A percentile compares a stretch with the other conserved stretches of the same genome.
Conservation (phyloP, 2,329 filamentous ascomycete species). For the Colletotrichum acutatum region DNA sequence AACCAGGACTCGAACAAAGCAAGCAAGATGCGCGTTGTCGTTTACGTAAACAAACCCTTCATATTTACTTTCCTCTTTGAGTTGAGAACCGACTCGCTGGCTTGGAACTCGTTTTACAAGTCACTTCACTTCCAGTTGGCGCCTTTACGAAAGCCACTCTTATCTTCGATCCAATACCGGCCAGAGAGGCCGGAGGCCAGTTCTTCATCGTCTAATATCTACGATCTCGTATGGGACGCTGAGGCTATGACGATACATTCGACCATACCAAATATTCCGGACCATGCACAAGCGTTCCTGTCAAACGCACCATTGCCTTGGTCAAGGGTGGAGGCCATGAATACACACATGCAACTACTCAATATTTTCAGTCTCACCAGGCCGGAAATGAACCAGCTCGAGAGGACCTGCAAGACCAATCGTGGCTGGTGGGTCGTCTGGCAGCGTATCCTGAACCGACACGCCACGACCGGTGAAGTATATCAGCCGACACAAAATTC, state of each 20-base stretch:
- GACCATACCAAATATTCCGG: slow-evolving; percentile 75
- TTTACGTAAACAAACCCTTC: slow-evolving; percentile 81
- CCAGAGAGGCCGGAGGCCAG: slow-evolving; percentile 58
- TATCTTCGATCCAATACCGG: slow-evolving; percentile 67
- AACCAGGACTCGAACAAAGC: slow-evolving; percentile 65
- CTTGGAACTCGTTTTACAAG: slow-evolving; percentile 66
- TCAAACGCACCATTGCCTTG: slow-evolving; percentile 49
- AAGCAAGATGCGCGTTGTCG: slow-evolving; percentile 72
- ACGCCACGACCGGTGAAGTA: slow-evolving; percentile 8
- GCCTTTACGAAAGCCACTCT: slow-evolving; percentile 67
- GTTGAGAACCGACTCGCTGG: slow-evolving; percentile 67
- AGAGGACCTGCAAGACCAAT: slow-evolving; percentile 73
- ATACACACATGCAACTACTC: slow-evolving; percentile 72
- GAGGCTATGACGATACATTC: slow-evolving; percentile 66
- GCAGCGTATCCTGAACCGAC: slow-evolving; percentile 63
- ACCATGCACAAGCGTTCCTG: slow-evolving; percentile 44
- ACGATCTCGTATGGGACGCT: slow-evolving; percentile 73
- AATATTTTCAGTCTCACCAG: slow-evolving; percentile 63
- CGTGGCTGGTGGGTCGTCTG: slow-evolving; percentile 78
- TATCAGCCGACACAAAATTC: background rate
- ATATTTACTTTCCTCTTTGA: slow-evolving; percentile 81
- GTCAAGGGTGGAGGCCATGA: slow-evolving; percentile 72
- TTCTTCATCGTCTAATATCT: slow-evolving; percentile 57
- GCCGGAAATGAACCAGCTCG: slow-evolving; percentile 56
- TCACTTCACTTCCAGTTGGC: slow-evolving; percentile 70